These are phyloP conservation scores for Colletotrichum sp. DNA, from an alignment of 2,329 filamentous ascomycete species.

Conservation along the genomic window DNA sequence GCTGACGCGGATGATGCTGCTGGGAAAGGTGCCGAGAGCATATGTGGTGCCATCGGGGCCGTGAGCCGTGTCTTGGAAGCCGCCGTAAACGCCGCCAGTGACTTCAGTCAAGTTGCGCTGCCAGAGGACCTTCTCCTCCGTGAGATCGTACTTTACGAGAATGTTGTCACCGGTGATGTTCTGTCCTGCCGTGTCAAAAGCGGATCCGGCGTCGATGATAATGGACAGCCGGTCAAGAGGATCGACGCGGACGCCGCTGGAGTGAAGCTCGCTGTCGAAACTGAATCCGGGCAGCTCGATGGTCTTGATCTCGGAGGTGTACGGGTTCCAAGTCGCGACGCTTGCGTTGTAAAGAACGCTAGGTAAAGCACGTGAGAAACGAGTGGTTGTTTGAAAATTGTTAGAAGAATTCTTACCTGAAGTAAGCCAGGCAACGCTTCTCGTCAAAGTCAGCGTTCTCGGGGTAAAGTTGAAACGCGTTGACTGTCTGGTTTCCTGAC, in stretches of 20 bases:
- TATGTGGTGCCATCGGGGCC: conserved; percentile 38
- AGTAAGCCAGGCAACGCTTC: conserved; percentile 22
- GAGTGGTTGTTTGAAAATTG: rapidly evolving
- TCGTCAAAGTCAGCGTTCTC: conserved; percentile 26
- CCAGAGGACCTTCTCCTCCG: conserved; percentile 30
- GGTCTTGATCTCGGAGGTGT: conserved; percentile 26
- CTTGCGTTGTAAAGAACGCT: conserved; percentile 36
- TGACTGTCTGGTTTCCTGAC: conserved; percentile 9
- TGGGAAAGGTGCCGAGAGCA: conserved; percentile 41
- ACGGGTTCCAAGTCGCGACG: conserved; percentile 36
- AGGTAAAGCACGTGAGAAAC: not conserved
- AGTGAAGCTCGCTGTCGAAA: conserved; percentile 30
- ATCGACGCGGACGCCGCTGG: conserved; percentile 41
- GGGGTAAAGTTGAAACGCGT: conserved; percentile 22
- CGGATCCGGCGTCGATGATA: conserved; percentile 36
- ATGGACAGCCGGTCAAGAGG: conserved; percentile 35
- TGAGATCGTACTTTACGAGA: conserved; percentile 38
- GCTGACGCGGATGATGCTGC: conserved; percentile 37
- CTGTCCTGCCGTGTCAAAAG: conserved; percentile 37
- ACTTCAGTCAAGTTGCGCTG: conserved; percentile 34
- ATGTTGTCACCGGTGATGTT: conserved; percentile 40
- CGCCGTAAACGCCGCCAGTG: conserved; percentile 34
- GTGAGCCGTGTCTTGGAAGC: conserved; percentile 43
- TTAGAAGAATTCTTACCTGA: conserved; percentile 16
- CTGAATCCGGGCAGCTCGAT: conserved; percentile 34